These are phyloP conservation scores for Trapa incisa DNA, from an alignment of 345 rosid species.

Conservation along the genomic window DNA sequence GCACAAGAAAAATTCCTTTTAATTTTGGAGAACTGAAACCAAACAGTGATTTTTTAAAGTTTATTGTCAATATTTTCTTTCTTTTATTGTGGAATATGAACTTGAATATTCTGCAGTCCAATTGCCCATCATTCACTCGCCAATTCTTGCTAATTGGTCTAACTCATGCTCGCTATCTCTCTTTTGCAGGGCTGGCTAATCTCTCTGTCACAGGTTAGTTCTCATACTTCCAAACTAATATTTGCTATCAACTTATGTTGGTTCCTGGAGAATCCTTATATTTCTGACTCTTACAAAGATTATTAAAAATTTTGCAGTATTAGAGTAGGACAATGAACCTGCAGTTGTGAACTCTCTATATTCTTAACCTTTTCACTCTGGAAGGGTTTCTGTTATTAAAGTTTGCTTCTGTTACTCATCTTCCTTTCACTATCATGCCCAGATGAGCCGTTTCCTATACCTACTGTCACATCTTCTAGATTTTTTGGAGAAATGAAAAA, in stretches of 20 bases:
- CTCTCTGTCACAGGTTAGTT: conserved; percentile 17
- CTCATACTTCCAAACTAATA: background rate
- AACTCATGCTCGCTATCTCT: background rate
- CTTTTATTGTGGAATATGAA: background rate
- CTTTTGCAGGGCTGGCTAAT: conserved; percentile 16
- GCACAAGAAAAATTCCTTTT: background rate
- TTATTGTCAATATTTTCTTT: background rate
- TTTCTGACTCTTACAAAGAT: background rate
- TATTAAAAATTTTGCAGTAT: background rate
- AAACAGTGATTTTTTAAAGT: background rate
- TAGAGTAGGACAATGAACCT: background rate
- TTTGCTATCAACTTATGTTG: background rate
- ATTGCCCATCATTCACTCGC: background rate
- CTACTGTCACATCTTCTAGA: background rate
- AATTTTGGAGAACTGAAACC: too few species aligned
- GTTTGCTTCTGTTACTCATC: background rate
- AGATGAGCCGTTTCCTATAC: background rate
- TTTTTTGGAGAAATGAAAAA: background rate
- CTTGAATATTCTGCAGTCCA: background rate
- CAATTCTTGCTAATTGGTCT: background rate
- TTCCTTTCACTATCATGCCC: background rate
- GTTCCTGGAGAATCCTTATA: background rate
- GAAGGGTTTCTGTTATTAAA: background rate
- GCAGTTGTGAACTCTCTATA: background rate
- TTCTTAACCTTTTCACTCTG: background rate